A percentile compares a stretch with the other conserved stretches of the same genome.
Conservation (phyloP, 2,329 filamentous ascomycete genomes). For the Curvularia eragrostidis region DNA sequence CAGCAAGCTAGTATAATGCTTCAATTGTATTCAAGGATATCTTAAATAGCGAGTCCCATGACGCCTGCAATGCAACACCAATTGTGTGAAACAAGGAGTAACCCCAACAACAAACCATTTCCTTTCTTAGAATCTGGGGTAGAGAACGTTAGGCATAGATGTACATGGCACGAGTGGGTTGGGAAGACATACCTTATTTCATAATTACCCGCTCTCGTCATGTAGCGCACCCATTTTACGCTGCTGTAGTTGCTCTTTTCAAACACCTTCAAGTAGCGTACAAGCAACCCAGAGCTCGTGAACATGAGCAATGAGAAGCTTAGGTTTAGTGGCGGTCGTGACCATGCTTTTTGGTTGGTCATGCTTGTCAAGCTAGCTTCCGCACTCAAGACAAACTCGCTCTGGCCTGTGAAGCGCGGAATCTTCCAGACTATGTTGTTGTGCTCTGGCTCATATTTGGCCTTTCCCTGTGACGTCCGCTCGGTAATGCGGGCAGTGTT, state of each 20-base stretch:
- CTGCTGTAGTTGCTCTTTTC: constrained; percentile 99
- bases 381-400: constrained; percentile 91
- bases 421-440: constrained; percentile 99
- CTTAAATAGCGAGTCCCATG: constrained; percentile 15
- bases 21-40: constrained; percentile 18
- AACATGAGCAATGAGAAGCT: constrained; percentile 98
- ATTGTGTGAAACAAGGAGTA: constrained; percentile 3
- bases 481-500: constrained; percentile 96
- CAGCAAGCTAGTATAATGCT: constrained; percentile 6
- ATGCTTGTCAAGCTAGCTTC: constrained; percentile 94
- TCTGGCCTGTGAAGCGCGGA: constrained; percentile 96
- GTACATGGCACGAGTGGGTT: neutral
- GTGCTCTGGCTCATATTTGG: constrained; percentile 97
- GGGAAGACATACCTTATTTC: constrained; percentile 75
- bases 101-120: neutral
- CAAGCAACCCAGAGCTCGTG: constrained; percentile 88
- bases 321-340: constrained; percentile 86
- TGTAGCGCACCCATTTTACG: constrained; percentile 99
- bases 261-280: constrained; percentile 97
- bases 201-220: constrained; percentile 97
- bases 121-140: constrained; percentile 17
- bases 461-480: constrained; percentile 92
- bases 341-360: constrained; percentile 99
- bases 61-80: constrained; percentile 37
- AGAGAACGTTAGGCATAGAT: neutral